phyloP scores from a whole-genome alignment of 148 eudicot genomes.

The Rhododendron simsii region DNA sequence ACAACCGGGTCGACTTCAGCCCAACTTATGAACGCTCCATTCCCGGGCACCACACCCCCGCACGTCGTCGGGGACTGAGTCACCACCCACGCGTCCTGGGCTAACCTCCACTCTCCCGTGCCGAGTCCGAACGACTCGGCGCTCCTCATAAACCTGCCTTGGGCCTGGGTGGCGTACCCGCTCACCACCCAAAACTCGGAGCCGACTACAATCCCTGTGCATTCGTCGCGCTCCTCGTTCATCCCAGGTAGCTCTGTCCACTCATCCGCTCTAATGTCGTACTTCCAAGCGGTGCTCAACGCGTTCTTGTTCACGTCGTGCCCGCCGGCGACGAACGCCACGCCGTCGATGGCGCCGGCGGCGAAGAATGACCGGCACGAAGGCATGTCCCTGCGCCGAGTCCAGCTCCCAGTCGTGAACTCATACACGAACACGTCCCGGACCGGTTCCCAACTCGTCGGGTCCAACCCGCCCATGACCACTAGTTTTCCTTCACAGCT shows the following conservation, averaged over 20 bases:
- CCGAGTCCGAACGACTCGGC: conserved; percentile 30
- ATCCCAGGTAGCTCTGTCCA: conserved; percentile 57
- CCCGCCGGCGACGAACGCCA: conserved; percentile 52
- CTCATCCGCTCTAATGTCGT: conserved; percentile 30
- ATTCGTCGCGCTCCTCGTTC: conserved; percentile 64
- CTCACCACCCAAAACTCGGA: conserved; percentile 68
- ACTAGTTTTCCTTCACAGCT: conserved; percentile 53
- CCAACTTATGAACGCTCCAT: conserved; percentile 39
- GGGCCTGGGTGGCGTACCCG: conserved; percentile 46
- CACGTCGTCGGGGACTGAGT: conserved; percentile 45
- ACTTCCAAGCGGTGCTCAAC: conserved; percentile 39
- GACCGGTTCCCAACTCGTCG: conserved; percentile 42
- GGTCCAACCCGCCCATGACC: conserved; percentile 72
- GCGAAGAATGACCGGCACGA: conserved; percentile 47
- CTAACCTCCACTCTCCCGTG: conserved; percentile 45
- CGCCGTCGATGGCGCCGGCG: conserved; percentile 26
- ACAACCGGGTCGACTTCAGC: conserved; percentile 15
- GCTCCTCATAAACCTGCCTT: conserved; percentile 41
- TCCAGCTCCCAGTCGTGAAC: conserved; percentile 42
- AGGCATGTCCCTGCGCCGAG: conserved; percentile 51
- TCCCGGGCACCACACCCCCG: conserved; percentile 21
- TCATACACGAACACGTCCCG: conserved; percentile 57
- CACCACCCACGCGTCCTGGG: conserved; percentile 42
- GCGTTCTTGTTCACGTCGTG: conserved; percentile 65
- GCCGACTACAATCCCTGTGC: conserved; percentile 48